phyloP scores from a whole-genome alignment of 2,329 filamentous ascomycete genomes.

The Mollisiaceae sp. region DNA sequence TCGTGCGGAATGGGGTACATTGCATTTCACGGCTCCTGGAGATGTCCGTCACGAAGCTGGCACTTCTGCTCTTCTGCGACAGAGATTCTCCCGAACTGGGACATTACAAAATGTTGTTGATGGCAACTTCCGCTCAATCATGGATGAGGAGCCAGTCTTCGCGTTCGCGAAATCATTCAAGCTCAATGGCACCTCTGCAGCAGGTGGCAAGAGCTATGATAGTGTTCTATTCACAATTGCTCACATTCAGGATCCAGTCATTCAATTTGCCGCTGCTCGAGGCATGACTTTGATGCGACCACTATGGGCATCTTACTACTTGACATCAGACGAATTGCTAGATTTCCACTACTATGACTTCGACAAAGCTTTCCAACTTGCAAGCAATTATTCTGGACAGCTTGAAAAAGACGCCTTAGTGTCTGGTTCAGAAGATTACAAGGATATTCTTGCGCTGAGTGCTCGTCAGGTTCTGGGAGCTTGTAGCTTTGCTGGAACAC shows the following conservation, averaged over 20 bases:
- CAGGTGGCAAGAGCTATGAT: constrained; percentile 44
- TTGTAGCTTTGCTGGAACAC: constrained; percentile 75
- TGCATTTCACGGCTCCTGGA: constrained; percentile 76
- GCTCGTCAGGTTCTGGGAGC: constrained; percentile 82
- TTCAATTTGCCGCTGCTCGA: constrained; percentile 77
- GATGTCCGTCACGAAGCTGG: constrained; percentile 74
- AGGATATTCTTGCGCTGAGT: constrained; percentile 77
- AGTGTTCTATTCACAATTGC: constrained; percentile 77
- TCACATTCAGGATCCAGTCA: constrained; percentile 77
- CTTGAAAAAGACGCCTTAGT: constrained; percentile 73
- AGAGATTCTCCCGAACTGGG: constrained; percentile 71
- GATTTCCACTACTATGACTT: constrained; percentile 80
- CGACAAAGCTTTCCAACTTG: constrained; percentile 63
- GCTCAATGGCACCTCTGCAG: constrained; percentile 47
- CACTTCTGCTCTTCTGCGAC: constrained; percentile 67
- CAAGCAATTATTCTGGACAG: constrained; percentile 74
- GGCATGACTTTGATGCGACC: constrained; percentile 80
- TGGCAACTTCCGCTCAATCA: constrained; percentile 68
- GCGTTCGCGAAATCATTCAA: constrained; percentile 74
- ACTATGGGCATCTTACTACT: constrained; percentile 79
- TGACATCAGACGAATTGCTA: constrained; percentile 65
- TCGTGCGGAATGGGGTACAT: constrained; percentile 81
- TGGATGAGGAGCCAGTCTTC: constrained; percentile 82
- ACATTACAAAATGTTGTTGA: constrained; percentile 71
- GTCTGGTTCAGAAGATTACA: constrained; percentile 76